phyloP scores from a whole-genome alignment of 2,329 filamentous ascomycete genomes.

The Fusarium subglutinans region DNA sequence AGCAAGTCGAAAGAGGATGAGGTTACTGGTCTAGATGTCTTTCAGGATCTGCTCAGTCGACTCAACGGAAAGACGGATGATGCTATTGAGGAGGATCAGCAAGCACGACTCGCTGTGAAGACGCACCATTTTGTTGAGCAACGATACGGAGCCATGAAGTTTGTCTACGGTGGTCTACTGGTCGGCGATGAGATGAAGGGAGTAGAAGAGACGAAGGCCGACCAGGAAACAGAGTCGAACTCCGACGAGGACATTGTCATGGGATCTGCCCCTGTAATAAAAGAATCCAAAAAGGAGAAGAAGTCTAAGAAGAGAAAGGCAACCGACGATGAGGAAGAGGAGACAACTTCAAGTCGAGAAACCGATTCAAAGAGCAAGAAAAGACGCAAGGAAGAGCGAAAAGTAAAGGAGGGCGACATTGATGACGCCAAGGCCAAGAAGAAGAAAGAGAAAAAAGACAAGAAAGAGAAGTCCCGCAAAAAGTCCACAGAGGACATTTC shows the following conservation, averaged over 20 bases:
- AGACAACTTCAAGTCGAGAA: conserved; percentile 44
- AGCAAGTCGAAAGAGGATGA: conserved; percentile 78
- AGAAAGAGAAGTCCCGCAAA: conserved; percentile 52
- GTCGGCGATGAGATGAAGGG: conserved; percentile 66
- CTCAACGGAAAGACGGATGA: conserved; percentile 87
- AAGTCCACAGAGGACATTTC: conserved; percentile 32
- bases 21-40: conserved; percentile 85
- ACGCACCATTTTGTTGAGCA: conserved; percentile 77
- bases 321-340: conserved; percentile 49
- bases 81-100: conserved; percentile 75
- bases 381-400: conserved; percentile 50
- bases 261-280: conserved; percentile 34
- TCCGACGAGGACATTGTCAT: conserved; percentile 35
- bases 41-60: conserved; percentile 85
- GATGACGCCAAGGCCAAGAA: conserved; percentile 37
- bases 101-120: conserved; percentile 74
- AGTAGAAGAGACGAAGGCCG: conserved; percentile 34
- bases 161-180: conserved; percentile 83
- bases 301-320: conserved; percentile 62
- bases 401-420: conserved; percentile 44
- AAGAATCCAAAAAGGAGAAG: conserved; percentile 53
- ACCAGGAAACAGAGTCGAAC: conserved; percentile 12
- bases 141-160: conserved; percentile 83
- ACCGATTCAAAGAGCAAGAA: conserved; percentile 49
- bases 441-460: conserved; percentile 52